Percentiles rank a stretch among this genome's conserved stretches.
These are phyloP conservation scores for Blastobotrys elegans DNA, from an alignment of 1,139 yeast genomes.

Conservation along the genomic window DNA sequence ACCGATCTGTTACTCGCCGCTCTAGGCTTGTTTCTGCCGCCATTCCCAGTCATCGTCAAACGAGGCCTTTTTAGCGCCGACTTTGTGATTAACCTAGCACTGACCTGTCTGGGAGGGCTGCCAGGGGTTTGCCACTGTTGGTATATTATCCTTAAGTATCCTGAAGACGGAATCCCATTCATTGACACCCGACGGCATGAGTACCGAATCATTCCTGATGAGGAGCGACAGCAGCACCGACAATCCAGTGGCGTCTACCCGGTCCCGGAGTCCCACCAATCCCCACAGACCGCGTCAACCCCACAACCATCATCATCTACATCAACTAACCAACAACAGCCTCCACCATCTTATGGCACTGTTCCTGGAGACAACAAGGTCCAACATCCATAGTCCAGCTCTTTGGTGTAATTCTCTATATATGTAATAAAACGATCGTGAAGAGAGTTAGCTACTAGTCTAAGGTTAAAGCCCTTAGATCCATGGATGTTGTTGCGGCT, in stretches of 20 bases:
- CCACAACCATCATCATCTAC: background rate
- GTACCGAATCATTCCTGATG: constrained; percentile 21
- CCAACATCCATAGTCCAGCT: constrained; percentile 21
- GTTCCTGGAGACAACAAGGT: constrained; percentile 26
- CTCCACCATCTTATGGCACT: constrained; percentile 23
- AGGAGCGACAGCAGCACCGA: constrained; percentile 5
- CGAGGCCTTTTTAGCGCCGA: constrained; percentile 61
- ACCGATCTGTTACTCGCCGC: constrained; percentile 50
- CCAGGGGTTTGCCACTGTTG: constrained; percentile 57
- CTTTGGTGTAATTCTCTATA: too few relatives aligned
- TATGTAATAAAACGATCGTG: too few relatives aligned
- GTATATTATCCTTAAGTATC: constrained; percentile 40
- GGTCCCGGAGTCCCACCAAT: background rate
- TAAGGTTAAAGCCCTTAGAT: too few relatives aligned
- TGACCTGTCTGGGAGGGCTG: constrained; percentile 58
- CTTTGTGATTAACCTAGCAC: constrained; percentile 52
- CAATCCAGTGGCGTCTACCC: constrained; percentile 3
- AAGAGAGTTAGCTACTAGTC: too few relatives aligned
- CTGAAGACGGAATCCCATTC: constrained; percentile 54
- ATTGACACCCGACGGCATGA: constrained; percentile 20
- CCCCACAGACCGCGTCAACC: background rate
- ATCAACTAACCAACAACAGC: constrained; percentile 1
- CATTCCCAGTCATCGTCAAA: constrained; percentile 66
- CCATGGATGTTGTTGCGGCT: too few relatives aligned
- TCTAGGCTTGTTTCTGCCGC: constrained; percentile 61